Conservation (phyloP, 1,284 basidiomycete genomes). For the Microbotryomycetes sp. region DNA sequence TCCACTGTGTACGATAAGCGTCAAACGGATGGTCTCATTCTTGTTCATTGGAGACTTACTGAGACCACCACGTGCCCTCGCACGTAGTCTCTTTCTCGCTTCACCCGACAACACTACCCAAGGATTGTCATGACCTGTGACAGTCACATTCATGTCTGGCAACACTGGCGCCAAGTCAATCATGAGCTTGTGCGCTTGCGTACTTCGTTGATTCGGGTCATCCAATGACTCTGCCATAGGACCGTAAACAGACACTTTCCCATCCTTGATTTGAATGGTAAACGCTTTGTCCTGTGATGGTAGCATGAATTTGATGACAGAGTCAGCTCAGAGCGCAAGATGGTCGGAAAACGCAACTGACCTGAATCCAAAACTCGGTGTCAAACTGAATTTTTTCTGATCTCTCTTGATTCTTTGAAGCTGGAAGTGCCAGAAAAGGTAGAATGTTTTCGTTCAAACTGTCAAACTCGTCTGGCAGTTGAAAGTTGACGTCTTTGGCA, state of each 20-base stretch:
- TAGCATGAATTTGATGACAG: too few species aligned
- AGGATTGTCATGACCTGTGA: slow-evolving; percentile 29
- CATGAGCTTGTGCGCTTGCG: slow-evolving; percentile 13
- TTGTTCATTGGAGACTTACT: neutral
- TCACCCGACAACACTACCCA: slow-evolving; percentile 24
- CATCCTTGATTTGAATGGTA: slow-evolving; percentile 13
- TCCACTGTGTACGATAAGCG: too few species aligned
- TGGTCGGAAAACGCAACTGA: neutral
- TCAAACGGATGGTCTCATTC: too few species aligned
- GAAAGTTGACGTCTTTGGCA: slow-evolving; percentile 27
- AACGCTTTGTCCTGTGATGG: slow-evolving; percentile 24
- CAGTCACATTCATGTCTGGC: slow-evolving; percentile 26
- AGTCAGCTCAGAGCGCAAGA: too few species aligned
- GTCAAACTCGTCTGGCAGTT: slow-evolving; percentile 38
- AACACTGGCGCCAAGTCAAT: slow-evolving; percentile 15
- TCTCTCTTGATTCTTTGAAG: slow-evolving; percentile 14
- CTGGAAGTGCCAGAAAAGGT: slow-evolving; percentile 30
- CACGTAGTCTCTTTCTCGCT: neutral
- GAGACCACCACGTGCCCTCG: neutral
- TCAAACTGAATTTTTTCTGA: slow-evolving; percentile 21
- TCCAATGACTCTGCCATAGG: slow-evolving; percentile 21
- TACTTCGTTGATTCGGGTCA: slow-evolving; percentile 1
- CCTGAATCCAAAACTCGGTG: slow-evolving; percentile 23
- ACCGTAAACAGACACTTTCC: slow-evolving; percentile 1
- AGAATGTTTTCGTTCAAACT: slow-evolving; percentile 27